Conservation (phyloP, 1,284 basidiomycete species). For the Tylopilus orsonianus region DNA sequence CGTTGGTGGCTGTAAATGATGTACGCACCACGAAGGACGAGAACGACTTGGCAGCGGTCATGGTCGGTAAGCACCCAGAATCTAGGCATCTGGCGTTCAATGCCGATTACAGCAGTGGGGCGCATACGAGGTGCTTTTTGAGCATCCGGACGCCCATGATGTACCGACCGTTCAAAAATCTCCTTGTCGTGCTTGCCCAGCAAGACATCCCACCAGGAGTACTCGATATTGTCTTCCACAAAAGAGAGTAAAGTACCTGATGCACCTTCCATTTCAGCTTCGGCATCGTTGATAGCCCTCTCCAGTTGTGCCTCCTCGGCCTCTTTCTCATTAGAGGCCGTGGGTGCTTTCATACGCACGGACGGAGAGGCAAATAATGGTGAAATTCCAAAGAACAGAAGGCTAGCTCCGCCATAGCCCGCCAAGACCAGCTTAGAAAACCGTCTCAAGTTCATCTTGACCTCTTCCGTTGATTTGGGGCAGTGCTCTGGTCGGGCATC, state of each 20-base stretch:
- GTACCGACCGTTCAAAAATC: conserved; percentile 65
- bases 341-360: conserved; percentile 24
- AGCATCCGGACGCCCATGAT: conserved; percentile 27
- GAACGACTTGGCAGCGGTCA: conserved; percentile 65
- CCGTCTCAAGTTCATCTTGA: conserved; percentile 67
- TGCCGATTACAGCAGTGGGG: conserved; percentile 57
- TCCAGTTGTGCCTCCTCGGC: conserved; percentile 62
- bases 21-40: conserved; percentile 62
- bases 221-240: conserved; percentile 33
- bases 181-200: conserved; percentile 76
- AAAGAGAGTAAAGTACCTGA: conserved; percentile 32
- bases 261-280: conserved; percentile 57
- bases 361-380: conserved; percentile 38
- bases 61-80: conserved; percentile 83
- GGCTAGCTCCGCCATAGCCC: conserved; percentile 75
- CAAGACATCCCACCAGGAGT: conserved; percentile 80
- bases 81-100: conserved; percentile 70
- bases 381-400: conserved; percentile 75
- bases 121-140: conserved; percentile 40
- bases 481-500: conserved; percentile 30
- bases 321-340: conserved; percentile 40
- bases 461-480: conserved; percentile 46
- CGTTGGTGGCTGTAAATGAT: not conserved
- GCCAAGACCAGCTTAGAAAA: conserved; percentile 78
- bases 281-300: conserved; percentile 65